Percentiles rank a stretch among this genome's conserved stretches.
These are phyloP conservation scores for Xylaria digitata DNA, from an alignment of 2,329 filamentous ascomycete species.

Conservation along the genomic window DNA sequence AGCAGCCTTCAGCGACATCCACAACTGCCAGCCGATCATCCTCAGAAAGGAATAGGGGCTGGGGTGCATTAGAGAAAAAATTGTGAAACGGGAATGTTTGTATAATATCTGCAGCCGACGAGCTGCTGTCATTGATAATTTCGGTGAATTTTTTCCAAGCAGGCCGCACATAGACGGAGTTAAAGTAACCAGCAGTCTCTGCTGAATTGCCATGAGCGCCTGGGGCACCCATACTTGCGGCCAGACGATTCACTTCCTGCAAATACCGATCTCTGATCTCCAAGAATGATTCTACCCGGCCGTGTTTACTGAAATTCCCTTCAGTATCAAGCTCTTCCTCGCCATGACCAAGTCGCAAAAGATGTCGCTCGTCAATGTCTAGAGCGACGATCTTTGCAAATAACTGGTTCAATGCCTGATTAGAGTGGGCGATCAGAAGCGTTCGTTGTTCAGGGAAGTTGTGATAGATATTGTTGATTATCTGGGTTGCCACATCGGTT, in stretches of 20 bases:
- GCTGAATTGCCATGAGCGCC: slow-evolving; percentile 97
- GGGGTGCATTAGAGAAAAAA: slow-evolving; percentile 89
- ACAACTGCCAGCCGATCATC: slow-evolving; percentile 74
- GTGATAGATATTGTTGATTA: slow-evolving; percentile 99
- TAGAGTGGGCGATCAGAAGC: slow-evolving; percentile 93
- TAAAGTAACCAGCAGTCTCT: slow-evolving; percentile 97
- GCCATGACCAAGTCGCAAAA: slow-evolving; percentile 91
- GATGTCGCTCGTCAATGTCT: slow-evolving; percentile 94
- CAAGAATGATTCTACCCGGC: slow-evolving; percentile 93
- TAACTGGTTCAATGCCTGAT: slow-evolving; percentile 95
- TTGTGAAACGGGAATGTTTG: slow-evolving; percentile 85
- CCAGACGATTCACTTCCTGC: slow-evolving; percentile 85
- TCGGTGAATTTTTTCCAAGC: slow-evolving; percentile 89
- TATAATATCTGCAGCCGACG: slow-evolving; percentile 71
- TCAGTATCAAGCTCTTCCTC: slow-evolving; percentile 93
- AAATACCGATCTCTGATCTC: slow-evolving; percentile 85
- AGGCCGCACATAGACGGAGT: slow-evolving; percentile 88
- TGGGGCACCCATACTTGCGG: slow-evolving; percentile 83
- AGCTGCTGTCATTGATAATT: slow-evolving; percentile 65
- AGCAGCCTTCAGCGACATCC: slow-evolving; percentile 85
- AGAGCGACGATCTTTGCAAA: slow-evolving; percentile 98
- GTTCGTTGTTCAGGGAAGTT: slow-evolving; percentile 95
- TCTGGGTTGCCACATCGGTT: slow-evolving; percentile 98
- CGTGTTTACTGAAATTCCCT: slow-evolving; percentile 90
- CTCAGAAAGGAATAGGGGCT: slow-evolving; percentile 80